Base-by-base conservation (phyloP, 2,329 filamentous ascomycete genomes). In the Penicillium freii region DNA sequence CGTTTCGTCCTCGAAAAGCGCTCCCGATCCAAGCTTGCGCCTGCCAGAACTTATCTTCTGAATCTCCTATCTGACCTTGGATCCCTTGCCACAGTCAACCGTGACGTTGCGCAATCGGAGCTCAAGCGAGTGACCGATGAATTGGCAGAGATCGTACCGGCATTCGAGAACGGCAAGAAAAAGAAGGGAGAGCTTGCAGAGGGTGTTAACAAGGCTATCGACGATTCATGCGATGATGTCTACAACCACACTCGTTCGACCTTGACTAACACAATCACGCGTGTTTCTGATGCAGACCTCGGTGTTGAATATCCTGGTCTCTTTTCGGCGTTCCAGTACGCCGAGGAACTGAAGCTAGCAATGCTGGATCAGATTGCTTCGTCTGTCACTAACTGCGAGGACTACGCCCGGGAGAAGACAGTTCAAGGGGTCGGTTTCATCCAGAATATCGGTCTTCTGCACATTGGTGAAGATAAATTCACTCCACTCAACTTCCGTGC, bases 1-100 rank as follows among this genome's bases (percentile, higher is more conserved):
- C 87, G 92, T 44, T 99, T 99, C 66, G 94, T 99, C 8, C 82
- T 99, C 27, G 94, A 99, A 72, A 97, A 97, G 80, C 86, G 94
- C 55, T 92, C 94, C 47, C 86, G 92, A 31, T 97, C 94, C 9
- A 99, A 99, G 78, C 83, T 99, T 58, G 93, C 94, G 1, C 94
- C 94, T 5, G 94, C 94, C 7, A 92, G 92, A 76, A 97, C 93
- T 2, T 99, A 99, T 71, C 84, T 99, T 1, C 80, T 96, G 67
- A 99, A 99, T 73, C 88, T 97, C 27, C 82, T 99, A 34, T 89
- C 91, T 65, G 94, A 99, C 69, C 82, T 99, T 58, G 81, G 91
- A 69, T 87, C 86, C 4, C 81, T 99, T 42, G 93, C 93, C 5
- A 86, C 82, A 0, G 91, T 96, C 66, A 99, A 99, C 73, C 82